Percentiles rank a stretch among this genome's conserved stretches.
phyloP scores from a whole-genome alignment of 306 rosid genomes.

The Vicia faba region DNA sequence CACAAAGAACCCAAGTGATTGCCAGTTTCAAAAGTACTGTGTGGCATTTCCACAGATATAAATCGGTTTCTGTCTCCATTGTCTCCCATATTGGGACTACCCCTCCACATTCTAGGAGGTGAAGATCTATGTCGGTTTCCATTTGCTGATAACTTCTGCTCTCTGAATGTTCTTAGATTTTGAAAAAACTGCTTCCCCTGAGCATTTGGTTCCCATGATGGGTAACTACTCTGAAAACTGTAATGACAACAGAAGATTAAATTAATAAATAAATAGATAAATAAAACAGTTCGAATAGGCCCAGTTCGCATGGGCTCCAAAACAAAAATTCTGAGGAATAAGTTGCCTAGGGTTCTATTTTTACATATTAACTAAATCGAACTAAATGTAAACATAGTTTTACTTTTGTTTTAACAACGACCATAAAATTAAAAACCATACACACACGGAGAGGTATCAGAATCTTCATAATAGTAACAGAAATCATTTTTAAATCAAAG shows the following conservation, averaged over 20 bases:
- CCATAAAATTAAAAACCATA: background rate
- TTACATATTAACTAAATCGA: background rate
- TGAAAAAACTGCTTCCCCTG: conserved; percentile 63
- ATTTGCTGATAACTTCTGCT: conserved; percentile 53
- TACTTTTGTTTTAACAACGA: background rate
- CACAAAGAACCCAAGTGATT: conserved; percentile 61
- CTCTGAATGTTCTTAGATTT: conserved; percentile 67
- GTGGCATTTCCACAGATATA: conserved; percentile 49
- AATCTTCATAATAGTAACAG: background rate
- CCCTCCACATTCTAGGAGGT: conserved; percentile 53
- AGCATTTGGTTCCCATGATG: conserved; percentile 79
- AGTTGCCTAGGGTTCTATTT: background rate
- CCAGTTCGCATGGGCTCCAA: conserved; percentile 13
- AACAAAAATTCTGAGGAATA: conserved; percentile 12
- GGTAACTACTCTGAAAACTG: conserved; percentile 86
- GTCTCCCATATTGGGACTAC: conserved; percentile 47
- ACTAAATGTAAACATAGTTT: background rate
- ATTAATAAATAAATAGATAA: conserved; percentile 2
- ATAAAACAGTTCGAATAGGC: background rate
- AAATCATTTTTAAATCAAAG: conserved; percentile 7
- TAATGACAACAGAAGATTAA: conserved; percentile 36
- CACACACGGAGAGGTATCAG: background rate
- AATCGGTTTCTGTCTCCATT: conserved; percentile 50
- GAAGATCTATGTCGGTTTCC: conserved; percentile 47
- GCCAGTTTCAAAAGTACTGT: conserved; percentile 42